Evolutionary conservation across 371 early-diverging fungal species (phyloP).

Genomic region (Blakeslea trispora): DNA sequence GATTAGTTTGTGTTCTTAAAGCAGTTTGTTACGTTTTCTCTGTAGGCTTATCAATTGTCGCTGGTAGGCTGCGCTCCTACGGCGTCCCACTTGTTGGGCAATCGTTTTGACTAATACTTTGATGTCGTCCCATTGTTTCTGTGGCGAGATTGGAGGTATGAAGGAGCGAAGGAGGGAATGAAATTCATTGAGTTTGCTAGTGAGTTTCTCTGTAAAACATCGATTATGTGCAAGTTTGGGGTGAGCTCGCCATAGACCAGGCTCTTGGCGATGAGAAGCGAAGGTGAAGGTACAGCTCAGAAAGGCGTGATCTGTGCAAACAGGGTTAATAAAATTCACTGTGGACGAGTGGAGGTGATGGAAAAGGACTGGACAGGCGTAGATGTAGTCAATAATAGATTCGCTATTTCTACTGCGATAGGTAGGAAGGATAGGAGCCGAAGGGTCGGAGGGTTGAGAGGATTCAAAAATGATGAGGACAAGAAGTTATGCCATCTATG

Average conservation of each 20-base stretch:
- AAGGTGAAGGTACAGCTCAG: neutral
- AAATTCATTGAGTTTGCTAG: neutral
- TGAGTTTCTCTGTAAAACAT: neutral
- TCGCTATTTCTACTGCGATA: too few species aligned
- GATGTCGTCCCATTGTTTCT: conserved; percentile 1
- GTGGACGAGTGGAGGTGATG: conserved; percentile 2
- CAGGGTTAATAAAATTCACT: neutral
- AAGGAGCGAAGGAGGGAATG: neutral
- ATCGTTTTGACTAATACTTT: neutral
- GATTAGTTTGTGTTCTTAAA: conserved; percentile 5
- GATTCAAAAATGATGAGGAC: too few species aligned
- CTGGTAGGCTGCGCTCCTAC: neutral
- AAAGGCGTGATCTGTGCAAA: conserved; percentile 15
- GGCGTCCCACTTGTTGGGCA: neutral
- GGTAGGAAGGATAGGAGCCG: too few species aligned
- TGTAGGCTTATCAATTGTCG: neutral
- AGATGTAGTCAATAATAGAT: conserved; percentile 8
- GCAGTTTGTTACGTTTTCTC: conserved; percentile 5
- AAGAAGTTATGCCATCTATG: too few species aligned
- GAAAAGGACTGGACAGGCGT: neutral
- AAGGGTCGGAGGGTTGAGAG: too few species aligned
- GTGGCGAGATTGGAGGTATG: neutral
- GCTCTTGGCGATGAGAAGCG: neutral
- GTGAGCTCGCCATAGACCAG: conserved; percentile 4
- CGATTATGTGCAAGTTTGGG: conserved; percentile 1